Evolutionary conservation across 176 grass and related monocot genomes (phyloP).

Genomic region (Themeda triandra): DNA sequence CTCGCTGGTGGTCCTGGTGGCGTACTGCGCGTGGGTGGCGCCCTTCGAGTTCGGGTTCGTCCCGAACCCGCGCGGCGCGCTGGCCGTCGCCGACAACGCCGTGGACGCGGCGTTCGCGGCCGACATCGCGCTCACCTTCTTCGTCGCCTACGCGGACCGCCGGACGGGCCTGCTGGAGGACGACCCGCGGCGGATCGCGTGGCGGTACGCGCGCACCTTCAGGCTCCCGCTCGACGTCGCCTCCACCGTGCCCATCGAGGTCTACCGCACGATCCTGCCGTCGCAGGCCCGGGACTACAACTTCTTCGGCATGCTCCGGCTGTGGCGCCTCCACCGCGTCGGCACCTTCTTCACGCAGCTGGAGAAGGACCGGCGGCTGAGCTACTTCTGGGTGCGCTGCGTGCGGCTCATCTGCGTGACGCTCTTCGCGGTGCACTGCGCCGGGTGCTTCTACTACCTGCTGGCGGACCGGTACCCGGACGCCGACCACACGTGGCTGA

Average conservation of each 20-base stretch:
- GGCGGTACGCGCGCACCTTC: constrained; percentile 27
- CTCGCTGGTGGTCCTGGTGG: constrained; percentile 34
- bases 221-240: constrained; percentile 45
- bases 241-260: constrained; percentile 34
- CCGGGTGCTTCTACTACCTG: constrained; percentile 89
- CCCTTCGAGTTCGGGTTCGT: constrained; percentile 83
- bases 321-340: constrained; percentile 44
- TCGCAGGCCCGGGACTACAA: neutral
- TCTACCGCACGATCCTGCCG: constrained; percentile 6
- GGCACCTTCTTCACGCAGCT: constrained; percentile 22
- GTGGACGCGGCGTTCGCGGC: constrained; percentile 61
- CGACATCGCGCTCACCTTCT: constrained; percentile 84
- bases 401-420: constrained; percentile 64
- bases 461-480: constrained; percentile 64
- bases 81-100: constrained; percentile 53
- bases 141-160: constrained; percentile 52
- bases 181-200: constrained; percentile 54
- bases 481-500: constrained; percentile 61
- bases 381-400: constrained; percentile 85
- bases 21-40: constrained; percentile 69
- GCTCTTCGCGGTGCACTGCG: constrained; percentile 73
- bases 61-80: constrained; percentile 8
- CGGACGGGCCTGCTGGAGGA: constrained; percentile 56
- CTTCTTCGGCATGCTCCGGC: constrained; percentile 46
- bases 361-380: constrained; percentile 74